Evolutionary conservation across 768 basidiomycete species (phyloP), one percentile per base, ranked within the genome.

Genomic region (Strobilomyces confusus): DNA sequence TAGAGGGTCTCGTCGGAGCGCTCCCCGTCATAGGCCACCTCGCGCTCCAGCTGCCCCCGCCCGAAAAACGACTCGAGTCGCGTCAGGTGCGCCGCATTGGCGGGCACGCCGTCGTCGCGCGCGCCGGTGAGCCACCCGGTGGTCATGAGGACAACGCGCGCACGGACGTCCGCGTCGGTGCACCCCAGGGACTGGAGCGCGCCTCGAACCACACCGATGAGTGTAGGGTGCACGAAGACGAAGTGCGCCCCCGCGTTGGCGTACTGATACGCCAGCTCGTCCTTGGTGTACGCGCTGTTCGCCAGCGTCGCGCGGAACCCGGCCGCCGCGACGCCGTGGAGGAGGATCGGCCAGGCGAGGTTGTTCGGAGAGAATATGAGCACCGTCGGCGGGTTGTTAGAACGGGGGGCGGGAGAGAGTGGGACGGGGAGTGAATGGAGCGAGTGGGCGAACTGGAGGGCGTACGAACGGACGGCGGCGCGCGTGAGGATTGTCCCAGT

Each of bases 231-330:
- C 12, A 80, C 75, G 51, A 92, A 80, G 23, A 92, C 66, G 19
- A 86, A 57, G 45, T 76, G 74, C 0, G 92, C 86, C 4, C 77
- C 70, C 48, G 84, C 84, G 62, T 94, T 83, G 13, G 57, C 69
- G 54, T 87, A 84, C 64, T 95, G 92, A 67, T 82, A 82, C 1
- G 74, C 76, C 0, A 94, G 77, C 63, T 95, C 92, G 9, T 71
- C 63, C 4, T 82, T 66, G 5, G 82, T 86, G 62, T 89, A 93
- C 0, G 77, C 75, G 53, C 78, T 82, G 65, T 92, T 94, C 15
- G 87, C 86, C 14, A 89, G 80, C 0, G 90, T 88, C 48, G 80
- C 79, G 41, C 80, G 71, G 15, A 89, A 63, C 4, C 87, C 88
- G 0, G 84, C 86, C 0, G 90, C 85, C 40, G 85, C 73, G 64